Conservation (phyloP, 2,329 filamentous ascomycete genomes). For the Neofusicoccum sp. region DNA sequence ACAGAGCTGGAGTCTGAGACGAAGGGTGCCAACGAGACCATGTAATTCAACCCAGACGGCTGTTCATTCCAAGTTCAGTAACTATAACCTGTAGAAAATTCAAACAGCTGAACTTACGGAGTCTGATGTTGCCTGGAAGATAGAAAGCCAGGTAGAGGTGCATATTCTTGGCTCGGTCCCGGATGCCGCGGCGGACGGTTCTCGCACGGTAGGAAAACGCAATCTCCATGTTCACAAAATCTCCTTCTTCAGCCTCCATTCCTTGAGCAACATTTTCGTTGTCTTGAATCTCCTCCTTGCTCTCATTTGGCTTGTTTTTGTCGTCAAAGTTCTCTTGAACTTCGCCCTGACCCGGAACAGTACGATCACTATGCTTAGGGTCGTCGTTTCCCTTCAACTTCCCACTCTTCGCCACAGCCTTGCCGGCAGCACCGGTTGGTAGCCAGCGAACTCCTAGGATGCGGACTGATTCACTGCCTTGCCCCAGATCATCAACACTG, state of each 20-base stretch:
- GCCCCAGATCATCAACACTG: conserved; percentile 73
- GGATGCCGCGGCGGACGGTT: conserved; percentile 61
- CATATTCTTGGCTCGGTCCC: conserved; percentile 68
- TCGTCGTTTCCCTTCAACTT: conserved; percentile 54
- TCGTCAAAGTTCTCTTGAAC: conserved; percentile 40
- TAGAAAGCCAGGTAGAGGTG: conserved; percentile 75
- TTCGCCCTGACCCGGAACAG: conserved; percentile 49
- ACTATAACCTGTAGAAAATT: not conserved
- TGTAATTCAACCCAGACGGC: conserved; percentile 75
- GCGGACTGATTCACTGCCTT: conserved; percentile 71
- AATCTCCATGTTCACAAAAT: conserved; percentile 76
- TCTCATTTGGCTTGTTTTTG: conserved; percentile 34
- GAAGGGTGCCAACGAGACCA: conserved; percentile 70
- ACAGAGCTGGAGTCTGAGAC: conserved; percentile 70
- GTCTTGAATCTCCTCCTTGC: conserved; percentile 33
- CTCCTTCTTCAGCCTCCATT: conserved; percentile 76
- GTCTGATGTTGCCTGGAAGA: conserved; percentile 57
- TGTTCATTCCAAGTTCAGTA: conserved; percentile 6
- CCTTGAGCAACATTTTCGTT: conserved; percentile 53
- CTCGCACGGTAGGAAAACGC: conserved; percentile 73
- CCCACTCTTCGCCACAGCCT: conserved; percentile 62
- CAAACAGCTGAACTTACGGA: conserved; percentile 43
- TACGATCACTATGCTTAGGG: conserved; percentile 53
- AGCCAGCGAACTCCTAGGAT: conserved; percentile 74
- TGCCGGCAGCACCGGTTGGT: conserved; percentile 68